These are phyloP conservation scores for Talaromyces islandicus DNA, from an alignment of 2,329 filamentous ascomycete genomes.

Conservation along the genomic window DNA sequence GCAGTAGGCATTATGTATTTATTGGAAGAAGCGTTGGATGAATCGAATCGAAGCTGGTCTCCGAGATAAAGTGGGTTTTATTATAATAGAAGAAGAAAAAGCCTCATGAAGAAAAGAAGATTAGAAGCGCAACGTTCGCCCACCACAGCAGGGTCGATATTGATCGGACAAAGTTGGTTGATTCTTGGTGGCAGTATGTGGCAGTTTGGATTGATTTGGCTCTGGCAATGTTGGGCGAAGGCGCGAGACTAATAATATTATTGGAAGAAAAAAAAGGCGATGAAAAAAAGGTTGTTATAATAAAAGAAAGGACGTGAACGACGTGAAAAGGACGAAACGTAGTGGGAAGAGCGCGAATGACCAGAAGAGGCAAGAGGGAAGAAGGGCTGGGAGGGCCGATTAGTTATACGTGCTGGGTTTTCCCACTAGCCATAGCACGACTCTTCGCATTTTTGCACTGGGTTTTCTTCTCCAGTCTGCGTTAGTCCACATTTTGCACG, in stretches of 20 bases:
- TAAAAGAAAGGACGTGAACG: conserved; percentile 15
- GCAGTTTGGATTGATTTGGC: neutral
- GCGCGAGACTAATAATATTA: conserved; percentile 18
- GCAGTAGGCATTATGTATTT: conserved; percentile 72
- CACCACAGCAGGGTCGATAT: conserved; percentile 19
- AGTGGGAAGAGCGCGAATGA: conserved; percentile 11
- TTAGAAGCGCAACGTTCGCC: conserved; percentile 36
- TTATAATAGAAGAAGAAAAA: conserved; percentile 20
- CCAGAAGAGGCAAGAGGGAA: conserved; percentile 12
- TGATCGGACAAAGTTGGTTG: neutral
- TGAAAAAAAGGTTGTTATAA: conserved; percentile 5
- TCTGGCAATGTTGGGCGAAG: conserved; percentile 25
- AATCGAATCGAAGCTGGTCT: conserved; percentile 43
- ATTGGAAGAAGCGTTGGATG: conserved; percentile 26
- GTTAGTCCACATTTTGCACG: neutral
- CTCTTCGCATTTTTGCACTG: neutral
- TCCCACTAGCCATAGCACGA: neutral
- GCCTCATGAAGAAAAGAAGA: conserved; percentile 15
- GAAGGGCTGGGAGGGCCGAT: neutral
- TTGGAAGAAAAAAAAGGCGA: conserved; percentile 2
- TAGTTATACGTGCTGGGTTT: neutral
- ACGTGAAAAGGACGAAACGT: conserved; percentile 16
- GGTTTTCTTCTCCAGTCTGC: neutral
- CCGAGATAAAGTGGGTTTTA: conserved; percentile 14
- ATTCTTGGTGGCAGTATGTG: neutral